Conservation (phyloP, 2,329 filamentous ascomycete species). For the Fusarium clavum region DNA sequence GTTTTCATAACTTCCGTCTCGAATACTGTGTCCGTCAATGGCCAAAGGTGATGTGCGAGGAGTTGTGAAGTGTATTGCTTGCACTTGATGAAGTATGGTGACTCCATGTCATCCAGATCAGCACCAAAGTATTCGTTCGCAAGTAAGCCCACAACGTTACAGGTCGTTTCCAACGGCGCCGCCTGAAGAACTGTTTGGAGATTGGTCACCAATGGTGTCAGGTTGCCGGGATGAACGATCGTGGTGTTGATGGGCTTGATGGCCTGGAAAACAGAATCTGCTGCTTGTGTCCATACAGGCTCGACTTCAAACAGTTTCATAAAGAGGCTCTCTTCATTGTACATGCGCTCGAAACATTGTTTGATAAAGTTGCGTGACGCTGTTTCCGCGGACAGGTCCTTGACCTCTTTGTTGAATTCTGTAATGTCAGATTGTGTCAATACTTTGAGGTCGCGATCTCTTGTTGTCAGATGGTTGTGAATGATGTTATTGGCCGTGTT, state of each 20-base stretch:
- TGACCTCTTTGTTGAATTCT: conserved; percentile 65
- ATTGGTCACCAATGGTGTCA: conserved; percentile 63
- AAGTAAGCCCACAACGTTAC: conserved; percentile 68
- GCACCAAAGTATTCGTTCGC: conserved; percentile 67
- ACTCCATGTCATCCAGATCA: conserved; percentile 69
- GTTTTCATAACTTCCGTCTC: conserved; percentile 67
- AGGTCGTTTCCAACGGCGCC: conserved; percentile 62
- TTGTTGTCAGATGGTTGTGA: conserved; percentile 62
- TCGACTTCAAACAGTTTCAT: conserved; percentile 67
- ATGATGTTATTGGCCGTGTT: conserved; percentile 67
- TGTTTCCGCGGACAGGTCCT: conserved; percentile 63
- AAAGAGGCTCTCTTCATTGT: conserved; percentile 66
- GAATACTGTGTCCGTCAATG: conserved; percentile 65
- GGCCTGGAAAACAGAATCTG: conserved; percentile 62
- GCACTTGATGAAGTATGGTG: conserved; percentile 64
- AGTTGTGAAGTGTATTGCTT: conserved; percentile 67
- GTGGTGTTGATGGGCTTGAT: conserved; percentile 63
- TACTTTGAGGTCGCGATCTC: conserved; percentile 65
- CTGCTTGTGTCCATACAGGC: conserved; percentile 62
- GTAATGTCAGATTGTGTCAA: conserved; percentile 66
- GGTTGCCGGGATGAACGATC: conserved; percentile 65
- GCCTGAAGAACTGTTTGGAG: conserved; percentile 62
- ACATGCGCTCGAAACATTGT: conserved; percentile 69
- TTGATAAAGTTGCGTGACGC: conserved; percentile 69
- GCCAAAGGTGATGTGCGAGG: conserved; percentile 68